Evolutionary conservation across 768 basidiomycete genomes (phyloP).

Genomic region (Pisolithus orientalis): DNA sequence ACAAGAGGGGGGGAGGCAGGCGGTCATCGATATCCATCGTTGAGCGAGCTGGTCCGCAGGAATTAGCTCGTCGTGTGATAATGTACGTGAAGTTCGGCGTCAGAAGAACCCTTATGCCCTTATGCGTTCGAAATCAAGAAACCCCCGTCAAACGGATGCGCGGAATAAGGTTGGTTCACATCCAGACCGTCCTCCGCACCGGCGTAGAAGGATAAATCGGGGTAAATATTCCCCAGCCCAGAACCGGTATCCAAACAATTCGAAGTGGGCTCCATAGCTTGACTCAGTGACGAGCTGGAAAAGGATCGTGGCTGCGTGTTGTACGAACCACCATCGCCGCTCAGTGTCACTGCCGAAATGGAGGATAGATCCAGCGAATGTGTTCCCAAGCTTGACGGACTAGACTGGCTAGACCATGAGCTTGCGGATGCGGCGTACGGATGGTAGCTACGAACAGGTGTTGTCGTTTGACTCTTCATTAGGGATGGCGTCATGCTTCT

Average conservation of each 20-base stretch:
- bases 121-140: constrained; percentile 19
- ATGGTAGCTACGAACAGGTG: constrained; percentile 46
- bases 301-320: constrained; percentile 18
- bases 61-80: constrained; percentile 14
- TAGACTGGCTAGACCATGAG: constrained; percentile 24
- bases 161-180: constrained; percentile 14
- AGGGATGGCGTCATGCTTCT: constrained; percentile 74
- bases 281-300: constrained; percentile 5
- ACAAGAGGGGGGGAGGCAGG: not conserved
- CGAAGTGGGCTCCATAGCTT: not conserved
- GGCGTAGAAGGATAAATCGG: constrained; percentile 24
- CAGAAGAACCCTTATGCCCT: constrained; percentile 12
- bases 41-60: constrained; percentile 5
- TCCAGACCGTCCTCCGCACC: constrained; percentile 13
- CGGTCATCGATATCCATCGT: not conserved
- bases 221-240: constrained; percentile 17
- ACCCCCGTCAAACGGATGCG: constrained; percentile 17
- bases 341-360: constrained; percentile 13
- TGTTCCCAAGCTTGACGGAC: constrained; percentile 20
- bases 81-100: constrained; percentile 6
- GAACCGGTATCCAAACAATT: not conserved
- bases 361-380: constrained; percentile 25
- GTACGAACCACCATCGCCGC: constrained; percentile 6
- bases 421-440: constrained; percentile 40
- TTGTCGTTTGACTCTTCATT: constrained; percentile 41